Evolutionary conservation across 2,329 filamentous ascomycete genomes (phyloP), one percentile per base, ranked within the genome.

Genomic region (Fusarium nelsonii): DNA sequence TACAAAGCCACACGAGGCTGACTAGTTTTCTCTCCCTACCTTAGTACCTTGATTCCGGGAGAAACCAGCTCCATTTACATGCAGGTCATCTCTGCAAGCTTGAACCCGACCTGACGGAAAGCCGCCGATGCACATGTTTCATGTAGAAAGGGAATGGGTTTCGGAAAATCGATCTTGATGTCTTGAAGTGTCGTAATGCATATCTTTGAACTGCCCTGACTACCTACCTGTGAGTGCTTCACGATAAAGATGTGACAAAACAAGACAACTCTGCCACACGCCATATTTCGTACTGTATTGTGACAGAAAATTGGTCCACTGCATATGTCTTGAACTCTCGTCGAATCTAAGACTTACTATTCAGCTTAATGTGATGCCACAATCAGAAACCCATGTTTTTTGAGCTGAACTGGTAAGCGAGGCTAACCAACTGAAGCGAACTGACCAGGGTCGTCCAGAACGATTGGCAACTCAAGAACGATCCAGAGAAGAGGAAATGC

Each of bases 1-100:
- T 44, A 26, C 18, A 26, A 23, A 65, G 66, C 66, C 66, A 69
- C 66, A 63, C 16, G 62, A 39, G 66, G 66, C 66, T 63, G 56
- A 32, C 34, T 15, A 34, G 18, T 34, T 48, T 26, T 48, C 34
- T 64, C 58, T 49, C 41, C 23, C 23, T 23, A 23, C 23, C 23
- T 23, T 6, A 1, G 23, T 23, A 6, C 39, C 36, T 57, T 58
- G 33, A 20, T 40, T 51, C n/a, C 16, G 23, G 16, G 32, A 40
- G 28, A 46, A 63, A 26, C 14, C 15, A 23, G n/a, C 23, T 37
- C 46, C 48, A 40, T 30, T 40, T 36, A 59, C 48, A 51, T 69
- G 65, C 60, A 34, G 43, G 50, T 61, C 65, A 69, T 69, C 39
- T 55, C 26, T 68, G 32, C 58, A 64, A 61, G 46, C 39, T 45